phyloP scores from a whole-genome alignment of 495 filamentous ascomycete genomes.

The Podospora comata region DNA sequence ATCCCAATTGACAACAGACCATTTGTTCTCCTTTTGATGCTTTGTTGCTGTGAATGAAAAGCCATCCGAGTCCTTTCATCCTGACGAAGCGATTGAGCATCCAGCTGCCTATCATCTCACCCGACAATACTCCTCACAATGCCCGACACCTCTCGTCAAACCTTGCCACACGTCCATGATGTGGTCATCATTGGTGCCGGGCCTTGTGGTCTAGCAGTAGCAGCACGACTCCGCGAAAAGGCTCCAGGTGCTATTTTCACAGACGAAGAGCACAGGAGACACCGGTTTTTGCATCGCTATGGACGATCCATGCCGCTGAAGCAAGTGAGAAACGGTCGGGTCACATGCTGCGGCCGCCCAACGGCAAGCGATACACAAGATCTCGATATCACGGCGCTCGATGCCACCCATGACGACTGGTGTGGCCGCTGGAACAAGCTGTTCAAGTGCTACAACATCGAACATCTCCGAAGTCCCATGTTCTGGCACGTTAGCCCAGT shows the following conservation, averaged over 20 bases:
- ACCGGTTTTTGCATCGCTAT: not conserved
- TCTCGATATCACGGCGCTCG: not conserved
- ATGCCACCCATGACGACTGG: not conserved
- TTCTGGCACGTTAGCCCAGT: not conserved
- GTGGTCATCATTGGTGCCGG: not conserved
- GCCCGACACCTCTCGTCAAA: not conserved
- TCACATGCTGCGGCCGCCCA: not conserved
- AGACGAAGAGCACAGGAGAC: not conserved
- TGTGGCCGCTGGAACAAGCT: not conserved
- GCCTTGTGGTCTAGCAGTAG: not conserved
- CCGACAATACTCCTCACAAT: not conserved
- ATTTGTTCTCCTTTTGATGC: not conserved
- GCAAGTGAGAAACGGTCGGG: not conserved
- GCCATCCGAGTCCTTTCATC: not conserved
- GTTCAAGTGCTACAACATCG: not conserved
- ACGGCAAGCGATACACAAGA: not conserved
- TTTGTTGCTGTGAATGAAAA: not conserved
- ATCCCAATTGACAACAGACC: not conserved
- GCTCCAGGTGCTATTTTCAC: not conserved
- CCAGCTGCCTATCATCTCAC: not conserved
- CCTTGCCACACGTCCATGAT: not conserved
- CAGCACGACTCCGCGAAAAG: not conserved
- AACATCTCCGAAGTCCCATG: not conserved
- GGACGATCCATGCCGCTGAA: not conserved
- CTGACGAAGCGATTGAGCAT: not conserved